Evolutionary conservation across 2,329 filamentous ascomycete genomes (phyloP).

Genomic region (Botrytis pseudocinerea): DNA sequence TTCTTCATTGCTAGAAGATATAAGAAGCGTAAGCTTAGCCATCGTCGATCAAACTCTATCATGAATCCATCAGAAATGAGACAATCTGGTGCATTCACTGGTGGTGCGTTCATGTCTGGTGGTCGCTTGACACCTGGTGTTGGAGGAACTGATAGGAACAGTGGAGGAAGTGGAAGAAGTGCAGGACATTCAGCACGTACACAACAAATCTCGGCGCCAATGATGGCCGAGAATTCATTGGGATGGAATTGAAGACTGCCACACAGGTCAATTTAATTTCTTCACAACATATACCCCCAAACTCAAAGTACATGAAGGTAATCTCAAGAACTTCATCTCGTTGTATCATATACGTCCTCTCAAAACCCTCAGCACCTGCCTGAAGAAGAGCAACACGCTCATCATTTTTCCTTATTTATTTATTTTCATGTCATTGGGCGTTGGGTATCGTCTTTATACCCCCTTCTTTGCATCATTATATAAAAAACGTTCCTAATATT

Average conservation of each 20-base stretch:
- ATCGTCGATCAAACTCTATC: constrained; percentile 63
- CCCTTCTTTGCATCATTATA: constrained; percentile 34
- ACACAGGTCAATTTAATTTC: constrained; percentile 25
- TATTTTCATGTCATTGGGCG: constrained; percentile 39
- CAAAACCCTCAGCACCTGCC: constrained; percentile 28
- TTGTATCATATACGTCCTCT: constrained; percentile 35
- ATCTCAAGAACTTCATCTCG: constrained; percentile 24
- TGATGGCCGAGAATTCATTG: constrained; percentile 75
- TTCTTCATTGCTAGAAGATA: constrained; percentile 73
- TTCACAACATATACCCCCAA: constrained; percentile 32
- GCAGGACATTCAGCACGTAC: constrained; percentile 53
- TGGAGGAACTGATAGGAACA: constrained; percentile 47
- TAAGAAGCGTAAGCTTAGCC: constrained; percentile 62
- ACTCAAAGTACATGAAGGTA: constrained; percentile 23
- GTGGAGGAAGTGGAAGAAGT: constrained; percentile 55
- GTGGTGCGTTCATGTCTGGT: constrained; percentile 47
- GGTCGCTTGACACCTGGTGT: constrained; percentile 42
- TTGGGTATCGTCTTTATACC: constrained; percentile 38
- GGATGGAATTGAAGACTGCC: constrained; percentile 64
- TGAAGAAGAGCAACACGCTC: constrained; percentile 31
- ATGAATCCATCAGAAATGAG: constrained; percentile 51
- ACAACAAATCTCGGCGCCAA: constrained; percentile 69
- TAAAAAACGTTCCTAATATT: constrained; percentile 33
- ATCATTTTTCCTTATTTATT: constrained; percentile 34
- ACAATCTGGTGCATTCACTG: constrained; percentile 51